Evolutionary conservation across 2,329 filamentous ascomycete species (phyloP), one percentile per base, ranked within the genome.

Genomic region (Fusarium keratoplasticum): DNA sequence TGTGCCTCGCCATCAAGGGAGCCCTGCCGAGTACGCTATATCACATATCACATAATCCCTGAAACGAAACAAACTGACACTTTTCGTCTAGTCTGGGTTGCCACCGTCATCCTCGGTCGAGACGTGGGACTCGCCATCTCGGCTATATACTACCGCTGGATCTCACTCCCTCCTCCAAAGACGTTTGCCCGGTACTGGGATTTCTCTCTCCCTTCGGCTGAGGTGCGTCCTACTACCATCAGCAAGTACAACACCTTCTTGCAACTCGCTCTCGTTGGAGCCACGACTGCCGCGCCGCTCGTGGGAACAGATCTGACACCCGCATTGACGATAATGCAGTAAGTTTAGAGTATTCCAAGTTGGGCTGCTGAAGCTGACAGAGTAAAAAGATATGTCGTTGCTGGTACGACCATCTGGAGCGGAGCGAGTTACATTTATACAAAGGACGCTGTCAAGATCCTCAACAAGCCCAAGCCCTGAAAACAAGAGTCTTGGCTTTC

Each of bases 141-240:
- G 2, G 96, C 96, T 27, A 92, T 99, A 76, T 98, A 98, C 86
- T 98, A 96, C 83, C 93, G 96, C 73, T 98, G 95, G 90, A 97
- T 98, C 75, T 97, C 94, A 3, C 88, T 99, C 7, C 96, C 96
- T 0, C 92, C 94, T 0, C 96, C 96, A 2, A 98, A 98, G 84
- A 98, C 96, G 0, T 94, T 98, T 83, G 85, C 89, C 20, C 88
- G 96, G 20, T 99, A 98, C 84, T 99, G 96, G 96, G 96, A 99
- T 83, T 98, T 99, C 81, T 96, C 94, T 4, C 88, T 99, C 16
- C 96, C 94, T 3, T 94, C 92, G 42, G 94, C 94, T 4, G 94
- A 96, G 83, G 94, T 97, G 7, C 92, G 91, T 69, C 94, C 94
- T 1, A 96, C 94, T 0, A 92, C 89, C 2, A 94, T 97, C 71